Percentiles rank a stretch among this genome's conserved stretches.
These are phyloP conservation scores for Sordariomycetes sp. DNA, from an alignment of 2,329 filamentous ascomycete genomes.

Conservation along the genomic window DNA sequence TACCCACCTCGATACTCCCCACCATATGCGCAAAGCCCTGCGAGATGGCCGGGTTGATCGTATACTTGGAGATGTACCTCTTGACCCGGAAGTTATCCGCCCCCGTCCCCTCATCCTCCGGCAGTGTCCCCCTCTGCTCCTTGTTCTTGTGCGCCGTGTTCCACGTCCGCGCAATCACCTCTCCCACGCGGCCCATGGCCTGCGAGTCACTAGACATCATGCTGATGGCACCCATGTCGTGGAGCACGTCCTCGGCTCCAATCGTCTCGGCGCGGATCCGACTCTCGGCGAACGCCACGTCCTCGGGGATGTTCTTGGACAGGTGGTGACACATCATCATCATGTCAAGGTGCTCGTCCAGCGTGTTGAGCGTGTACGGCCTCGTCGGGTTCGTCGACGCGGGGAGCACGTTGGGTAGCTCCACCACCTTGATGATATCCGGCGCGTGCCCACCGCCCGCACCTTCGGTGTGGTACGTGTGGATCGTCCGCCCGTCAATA, in stretches of 20 bases:
- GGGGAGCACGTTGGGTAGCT: constrained; percentile 77
- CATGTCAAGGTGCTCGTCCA: constrained; percentile 97
- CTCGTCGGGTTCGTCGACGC: constrained; percentile 87
- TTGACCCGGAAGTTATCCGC: constrained; percentile 90
- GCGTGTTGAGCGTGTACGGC: constrained; percentile 80
- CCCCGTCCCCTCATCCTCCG: constrained; percentile 64
- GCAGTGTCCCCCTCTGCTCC: constrained; percentile 60
- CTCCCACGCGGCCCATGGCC: constrained; percentile 92
- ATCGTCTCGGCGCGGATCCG: constrained; percentile 94
- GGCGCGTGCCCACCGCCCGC: constrained; percentile 90
- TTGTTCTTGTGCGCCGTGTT: constrained; percentile 98
- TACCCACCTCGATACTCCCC: constrained; percentile 78
- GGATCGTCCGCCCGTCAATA: constrained; percentile 77
- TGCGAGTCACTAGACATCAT: constrained; percentile 97
- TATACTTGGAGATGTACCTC: constrained; percentile 90
- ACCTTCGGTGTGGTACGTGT: constrained; percentile 95
- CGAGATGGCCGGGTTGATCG: constrained; percentile 81
- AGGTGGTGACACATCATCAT: constrained; percentile 96
- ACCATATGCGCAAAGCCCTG: constrained; percentile 84
- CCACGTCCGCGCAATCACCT: constrained; percentile 88
- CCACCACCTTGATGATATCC: constrained; percentile 89
- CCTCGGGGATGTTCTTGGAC: constrained; percentile 84
- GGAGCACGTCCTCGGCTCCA: constrained; percentile 88
- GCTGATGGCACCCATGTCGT: constrained; percentile 87
- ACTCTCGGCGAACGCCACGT: constrained; percentile 88